A percentile compares a stretch with the other conserved stretches of the same genome.
Conservation (phyloP, 2,329 filamentous ascomycete species). For the Fusarium globosum region DNA sequence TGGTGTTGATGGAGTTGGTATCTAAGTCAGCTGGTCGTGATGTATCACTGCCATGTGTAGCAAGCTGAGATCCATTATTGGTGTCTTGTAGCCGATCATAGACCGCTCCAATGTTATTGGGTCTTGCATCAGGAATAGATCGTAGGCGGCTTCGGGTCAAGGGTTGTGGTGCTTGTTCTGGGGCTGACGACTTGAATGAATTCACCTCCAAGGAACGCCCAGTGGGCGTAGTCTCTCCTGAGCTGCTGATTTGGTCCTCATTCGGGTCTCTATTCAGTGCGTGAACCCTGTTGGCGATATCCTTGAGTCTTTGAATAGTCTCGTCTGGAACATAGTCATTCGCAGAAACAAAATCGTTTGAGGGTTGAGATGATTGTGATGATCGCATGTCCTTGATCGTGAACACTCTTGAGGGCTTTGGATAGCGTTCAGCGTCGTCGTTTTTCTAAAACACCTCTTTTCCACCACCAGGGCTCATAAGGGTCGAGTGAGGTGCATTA, state of each 20-base stretch:
- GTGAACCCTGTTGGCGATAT: neutral
- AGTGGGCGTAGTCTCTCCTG: neutral
- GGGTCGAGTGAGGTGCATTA: constrained; percentile 14
- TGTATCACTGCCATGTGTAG: constrained; percentile 30
- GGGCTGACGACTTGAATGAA: neutral
- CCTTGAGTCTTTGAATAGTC: neutral
- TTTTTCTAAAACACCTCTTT: constrained; percentile 30
- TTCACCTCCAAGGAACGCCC: neutral
- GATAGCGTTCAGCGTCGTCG: neutral
- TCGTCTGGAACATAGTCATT: neutral
- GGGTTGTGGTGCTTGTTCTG: constrained; percentile 4
- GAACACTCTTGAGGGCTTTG: constrained; percentile 12
- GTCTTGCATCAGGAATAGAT: constrained; percentile 19
- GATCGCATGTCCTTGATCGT: neutral
- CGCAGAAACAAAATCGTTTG: neutral
- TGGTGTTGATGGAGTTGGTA: neutral
- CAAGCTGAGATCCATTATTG: constrained; percentile 27
- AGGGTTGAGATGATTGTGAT: neutral
- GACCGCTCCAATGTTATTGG: constrained; percentile 22
- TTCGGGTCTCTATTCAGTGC: neutral
- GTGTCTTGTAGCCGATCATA: constrained; percentile 3
- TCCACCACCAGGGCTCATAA: constrained; percentile 17
- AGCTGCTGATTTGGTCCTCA: neutral
- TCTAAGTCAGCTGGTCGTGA: constrained; percentile 7
- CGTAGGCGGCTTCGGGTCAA: constrained; percentile 25